phyloP scores from a whole-genome alignment of 2,329 filamentous ascomycete genomes.

The Alternaria longipes region DNA sequence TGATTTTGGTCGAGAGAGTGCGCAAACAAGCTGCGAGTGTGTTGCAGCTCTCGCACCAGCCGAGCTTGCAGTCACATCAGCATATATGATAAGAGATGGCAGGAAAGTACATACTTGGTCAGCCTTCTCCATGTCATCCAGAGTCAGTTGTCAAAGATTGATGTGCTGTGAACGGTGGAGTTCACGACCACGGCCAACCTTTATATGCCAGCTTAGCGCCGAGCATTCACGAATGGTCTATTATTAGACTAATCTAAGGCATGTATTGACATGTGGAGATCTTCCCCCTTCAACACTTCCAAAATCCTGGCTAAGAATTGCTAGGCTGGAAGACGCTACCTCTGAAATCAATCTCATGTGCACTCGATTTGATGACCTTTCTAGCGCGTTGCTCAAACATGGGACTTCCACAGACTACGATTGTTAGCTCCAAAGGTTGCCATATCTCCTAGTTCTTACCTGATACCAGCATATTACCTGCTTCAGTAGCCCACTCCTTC shows the following conservation, averaged over 20 bases:
- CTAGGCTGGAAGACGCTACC: not conserved
- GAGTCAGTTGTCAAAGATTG: not conserved
- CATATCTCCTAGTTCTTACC: not conserved
- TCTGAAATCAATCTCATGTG: not conserved
- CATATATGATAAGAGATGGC: not conserved
- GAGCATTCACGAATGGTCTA: not conserved
- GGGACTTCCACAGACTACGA: conserved; percentile 7
- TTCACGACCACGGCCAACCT: not conserved
- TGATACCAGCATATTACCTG: conserved; percentile 13
- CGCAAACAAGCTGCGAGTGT: not conserved
- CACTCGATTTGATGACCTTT: not conserved
- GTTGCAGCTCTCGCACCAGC: not conserved
- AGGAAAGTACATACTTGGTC: not conserved
- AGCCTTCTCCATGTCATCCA: not conserved
- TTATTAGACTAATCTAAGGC: not conserved
- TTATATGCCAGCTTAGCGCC: not conserved
- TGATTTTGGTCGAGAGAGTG: not conserved
- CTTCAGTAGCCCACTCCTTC: conserved; percentile 8
- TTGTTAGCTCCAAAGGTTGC: not conserved
- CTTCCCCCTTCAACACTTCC: not conserved
- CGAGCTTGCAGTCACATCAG: not conserved
- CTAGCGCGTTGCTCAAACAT: conserved; percentile 7
- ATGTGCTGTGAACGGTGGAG: not conserved
- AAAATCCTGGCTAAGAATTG: not conserved
- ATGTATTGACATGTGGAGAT: not conserved